Conservation (phyloP, 148 eudicot species). For the Chenopodium berlandieri region DNA sequence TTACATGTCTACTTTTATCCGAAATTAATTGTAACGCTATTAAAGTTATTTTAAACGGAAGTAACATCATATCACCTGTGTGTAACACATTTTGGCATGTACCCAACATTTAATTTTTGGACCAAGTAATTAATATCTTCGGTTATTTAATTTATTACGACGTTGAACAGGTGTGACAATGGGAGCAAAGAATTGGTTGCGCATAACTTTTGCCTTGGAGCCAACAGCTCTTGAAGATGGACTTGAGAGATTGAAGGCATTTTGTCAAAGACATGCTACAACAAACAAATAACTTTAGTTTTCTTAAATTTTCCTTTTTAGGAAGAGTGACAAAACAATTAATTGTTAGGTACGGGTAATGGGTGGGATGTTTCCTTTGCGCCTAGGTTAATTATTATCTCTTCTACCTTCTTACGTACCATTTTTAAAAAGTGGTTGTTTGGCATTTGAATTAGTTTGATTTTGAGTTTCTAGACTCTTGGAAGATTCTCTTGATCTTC, state of each 20-base stretch:
- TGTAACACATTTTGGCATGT: background rate
- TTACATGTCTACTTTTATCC: too few species aligned
- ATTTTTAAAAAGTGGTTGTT: background rate
- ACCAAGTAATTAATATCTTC: slow-evolving; percentile 1
- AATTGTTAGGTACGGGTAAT: background rate
- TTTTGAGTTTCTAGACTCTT: background rate
- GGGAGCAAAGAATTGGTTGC: slow-evolving; percentile 57
- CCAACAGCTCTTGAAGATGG: slow-evolving; percentile 53
- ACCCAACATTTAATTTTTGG: background rate
- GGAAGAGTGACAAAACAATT: background rate
- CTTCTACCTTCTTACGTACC: background rate
- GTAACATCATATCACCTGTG: too few species aligned
- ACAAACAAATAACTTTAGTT: slow-evolving; percentile 20
- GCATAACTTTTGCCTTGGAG: slow-evolving; percentile 60
- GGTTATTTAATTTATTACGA: background rate
- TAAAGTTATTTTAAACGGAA: too few species aligned
- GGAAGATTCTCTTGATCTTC: background rate
- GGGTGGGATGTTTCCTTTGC: background rate
- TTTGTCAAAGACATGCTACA: slow-evolving; percentile 48
- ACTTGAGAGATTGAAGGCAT: slow-evolving; percentile 47
- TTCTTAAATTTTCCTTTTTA: background rate
- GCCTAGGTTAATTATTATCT: background rate
- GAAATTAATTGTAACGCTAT: background rate
- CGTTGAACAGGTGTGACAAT: slow-evolving; percentile 41
- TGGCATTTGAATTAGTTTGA: background rate